These are phyloP conservation scores for Nematocida ironsii DNA, from an alignment of 371 early-diverging fungal species.

Conservation along the genomic window DNA sequence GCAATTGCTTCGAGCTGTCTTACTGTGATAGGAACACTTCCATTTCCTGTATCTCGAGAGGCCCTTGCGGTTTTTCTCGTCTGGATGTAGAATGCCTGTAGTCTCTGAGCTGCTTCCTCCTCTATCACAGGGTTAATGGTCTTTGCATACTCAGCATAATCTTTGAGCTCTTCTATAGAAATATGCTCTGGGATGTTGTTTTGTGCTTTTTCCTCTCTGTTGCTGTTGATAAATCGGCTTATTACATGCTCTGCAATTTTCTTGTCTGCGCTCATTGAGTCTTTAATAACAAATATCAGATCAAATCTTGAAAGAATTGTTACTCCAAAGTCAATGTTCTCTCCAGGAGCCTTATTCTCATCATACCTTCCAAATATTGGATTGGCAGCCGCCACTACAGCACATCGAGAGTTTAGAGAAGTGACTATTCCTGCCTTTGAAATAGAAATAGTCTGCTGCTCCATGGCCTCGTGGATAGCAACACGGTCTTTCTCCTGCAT, in stretches of 20 bases:
- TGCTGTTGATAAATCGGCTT: conserved; percentile 51
- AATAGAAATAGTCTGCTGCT: conserved; percentile 99
- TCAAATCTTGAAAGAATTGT: conserved; percentile 94
- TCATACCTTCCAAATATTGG: conserved; percentile 99
- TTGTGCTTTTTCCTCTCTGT: conserved; percentile 14
- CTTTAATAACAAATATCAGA: conserved; percentile 88
- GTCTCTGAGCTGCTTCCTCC: conserved; percentile 66
- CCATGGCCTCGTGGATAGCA: conserved; percentile 99
- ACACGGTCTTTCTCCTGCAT: conserved; percentile 98
- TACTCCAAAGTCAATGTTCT: conserved; percentile 98
- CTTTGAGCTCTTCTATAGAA: conserved; percentile 57
- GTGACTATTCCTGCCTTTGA: conserved; percentile 99
- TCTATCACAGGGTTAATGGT: conserved; percentile 65
- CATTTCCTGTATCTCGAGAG: conserved; percentile 75
- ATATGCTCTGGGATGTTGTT: conserved; percentile 6
- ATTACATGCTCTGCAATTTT: conserved; percentile 73
- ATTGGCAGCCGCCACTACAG: conserved; percentile 99
- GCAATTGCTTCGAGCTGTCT: conserved; percentile 97
- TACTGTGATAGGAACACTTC: conserved; percentile 94
- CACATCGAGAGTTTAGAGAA: conserved; percentile 90
- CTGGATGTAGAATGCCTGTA: conserved; percentile 86
- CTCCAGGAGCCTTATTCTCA: conserved; percentile 82
- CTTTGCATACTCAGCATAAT: conserved; percentile 68
- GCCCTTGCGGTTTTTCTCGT: conserved; percentile 81
- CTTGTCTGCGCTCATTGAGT: conserved; percentile 78